phyloP scores from a whole-genome alignment of 306 rosid species.

The Medicago truncatula region DNA sequence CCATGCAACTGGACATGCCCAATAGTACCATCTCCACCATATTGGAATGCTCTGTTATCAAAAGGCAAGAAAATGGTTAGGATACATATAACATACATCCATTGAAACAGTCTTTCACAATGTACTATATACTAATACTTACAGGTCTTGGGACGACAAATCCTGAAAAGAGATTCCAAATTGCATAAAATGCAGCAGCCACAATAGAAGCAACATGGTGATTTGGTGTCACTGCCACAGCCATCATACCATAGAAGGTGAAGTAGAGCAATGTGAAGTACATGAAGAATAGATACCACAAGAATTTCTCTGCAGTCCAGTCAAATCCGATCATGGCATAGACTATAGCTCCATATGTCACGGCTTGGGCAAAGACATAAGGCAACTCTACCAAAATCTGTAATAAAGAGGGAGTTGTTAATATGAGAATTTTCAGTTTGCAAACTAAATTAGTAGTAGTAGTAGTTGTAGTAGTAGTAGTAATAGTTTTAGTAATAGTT shows the following conservation, averaged over 20 bases:
- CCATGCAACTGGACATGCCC: constrained; percentile 83
- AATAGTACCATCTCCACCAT: constrained; percentile 91
- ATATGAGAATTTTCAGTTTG: neutral
- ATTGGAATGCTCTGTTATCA: constrained; percentile 49
- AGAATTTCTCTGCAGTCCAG: constrained; percentile 61
- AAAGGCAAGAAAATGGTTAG: neutral
- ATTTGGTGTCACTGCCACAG: constrained; percentile 65
- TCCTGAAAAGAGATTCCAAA: constrained; percentile 76
- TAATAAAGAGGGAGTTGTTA: constrained; percentile 4
- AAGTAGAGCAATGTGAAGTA: constrained; percentile 67
- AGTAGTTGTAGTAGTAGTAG: no score
- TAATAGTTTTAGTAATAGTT: no score
- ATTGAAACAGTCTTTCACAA: neutral
- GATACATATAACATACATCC: neutral
- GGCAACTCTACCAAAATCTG: constrained; percentile 46
- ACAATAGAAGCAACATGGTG: constrained; percentile 64
- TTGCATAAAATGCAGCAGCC: constrained; percentile 59
- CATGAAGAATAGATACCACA: constrained; percentile 67
- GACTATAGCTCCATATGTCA: constrained; percentile 55
- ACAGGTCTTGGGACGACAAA: constrained; percentile 60
- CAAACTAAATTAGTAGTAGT: neutral
- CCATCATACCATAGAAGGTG: constrained; percentile 72
- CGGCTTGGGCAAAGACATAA: constrained; percentile 52
- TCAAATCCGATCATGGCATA: constrained; percentile 74
- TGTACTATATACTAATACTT: constrained; percentile 35